Conservation (phyloP, 2,329 filamentous ascomycete species). For the Sclerotinia borealis region DNA sequence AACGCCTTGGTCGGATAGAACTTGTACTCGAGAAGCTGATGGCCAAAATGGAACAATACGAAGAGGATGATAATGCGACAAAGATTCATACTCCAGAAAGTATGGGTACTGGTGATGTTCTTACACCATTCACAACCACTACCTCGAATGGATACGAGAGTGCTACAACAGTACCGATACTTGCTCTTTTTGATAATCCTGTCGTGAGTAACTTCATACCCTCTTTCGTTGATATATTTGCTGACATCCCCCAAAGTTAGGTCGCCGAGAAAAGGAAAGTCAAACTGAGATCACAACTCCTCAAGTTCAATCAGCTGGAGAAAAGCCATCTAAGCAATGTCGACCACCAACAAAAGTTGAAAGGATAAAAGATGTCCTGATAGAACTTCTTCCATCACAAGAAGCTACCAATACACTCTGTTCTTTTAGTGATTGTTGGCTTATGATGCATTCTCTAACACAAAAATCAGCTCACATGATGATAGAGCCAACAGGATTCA, state of each 20-base stretch:
- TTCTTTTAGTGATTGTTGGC: conserved; percentile 23
- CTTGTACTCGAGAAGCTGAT: conserved; percentile 27
- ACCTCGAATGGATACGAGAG: conserved; percentile 15
- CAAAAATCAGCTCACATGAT: conserved; percentile 9
- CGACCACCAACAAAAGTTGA: conserved; percentile 23
- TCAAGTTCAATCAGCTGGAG: conserved; percentile 9
- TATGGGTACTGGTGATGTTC: conserved; percentile 25
- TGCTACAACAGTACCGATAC: conserved; percentile 22
- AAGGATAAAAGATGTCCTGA: conserved; percentile 25
- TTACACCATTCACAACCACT: conserved; percentile 20
- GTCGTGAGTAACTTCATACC: conserved; percentile 19
- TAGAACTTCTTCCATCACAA: conserved; percentile 29
- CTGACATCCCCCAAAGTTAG: conserved; percentile 20
- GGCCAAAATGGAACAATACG: conserved; percentile 27
- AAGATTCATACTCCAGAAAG: conserved; percentile 29
- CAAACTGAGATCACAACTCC: conserved; percentile 22
- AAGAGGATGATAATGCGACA: conserved; percentile 26
- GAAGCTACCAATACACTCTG: conserved; percentile 25
- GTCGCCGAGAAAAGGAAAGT: conserved; percentile 19
- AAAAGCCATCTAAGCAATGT: conserved; percentile 18
- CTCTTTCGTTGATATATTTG: neutral
- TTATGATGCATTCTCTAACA: conserved; percentile 25
- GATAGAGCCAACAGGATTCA: neutral
- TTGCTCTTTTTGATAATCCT: conserved; percentile 30
- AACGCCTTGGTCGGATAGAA: conserved; percentile 31